Base-by-base conservation (phyloP, 2,329 filamentous ascomycete species). In the Aspergillus cejpii region DNA sequence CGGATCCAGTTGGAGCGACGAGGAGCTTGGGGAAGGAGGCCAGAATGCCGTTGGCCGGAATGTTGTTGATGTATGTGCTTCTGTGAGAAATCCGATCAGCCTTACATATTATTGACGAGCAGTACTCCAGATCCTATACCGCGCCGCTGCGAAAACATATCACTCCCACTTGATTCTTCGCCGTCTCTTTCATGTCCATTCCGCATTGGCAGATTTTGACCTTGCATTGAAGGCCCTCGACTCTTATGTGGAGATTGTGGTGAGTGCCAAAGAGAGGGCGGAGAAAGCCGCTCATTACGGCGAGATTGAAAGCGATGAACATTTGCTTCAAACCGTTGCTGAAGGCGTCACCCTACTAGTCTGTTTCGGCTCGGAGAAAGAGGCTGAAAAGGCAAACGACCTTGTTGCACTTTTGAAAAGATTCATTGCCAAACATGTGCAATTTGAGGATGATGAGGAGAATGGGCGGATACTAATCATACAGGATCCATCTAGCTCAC, bases 101-200 rank as follows among this genome's bases (percentile, higher is more conserved):
- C 7, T 19, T 14, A 26, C 19, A 6, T 27, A 31, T 11, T 15
- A 39, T 52, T 62, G 38, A 62, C 41, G 14, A 27, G 40, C n/a
- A 29, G 48, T 24, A 41, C 34, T 12, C 28, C 44, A 92, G 65
- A 86, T 89, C 21, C 75, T 98, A 5, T 98, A 97, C 66, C 84
- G 85, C 29, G 87, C 90, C 17, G 87, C 91, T 6, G 88, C 85
- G 7, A 95, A 92, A 66, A 95, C 90, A 0, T 98, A 92, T 60
- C 92, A 98, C 67, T 98, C 92, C 1, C 94, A 91, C 1, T 74
- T 88, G 7, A 86, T 97, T 50, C 72, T 98, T 23, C 79, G 91
- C 46, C 80, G 90, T 57, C 75, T 98, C 0, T 97, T 97, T 62
- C 84, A 81, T 8, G 84, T 95, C 1, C 92, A 98, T 64, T 75